phyloP scores from a whole-genome alignment of 768 basidiomycete genomes.

The Suillus variegatus region DNA sequence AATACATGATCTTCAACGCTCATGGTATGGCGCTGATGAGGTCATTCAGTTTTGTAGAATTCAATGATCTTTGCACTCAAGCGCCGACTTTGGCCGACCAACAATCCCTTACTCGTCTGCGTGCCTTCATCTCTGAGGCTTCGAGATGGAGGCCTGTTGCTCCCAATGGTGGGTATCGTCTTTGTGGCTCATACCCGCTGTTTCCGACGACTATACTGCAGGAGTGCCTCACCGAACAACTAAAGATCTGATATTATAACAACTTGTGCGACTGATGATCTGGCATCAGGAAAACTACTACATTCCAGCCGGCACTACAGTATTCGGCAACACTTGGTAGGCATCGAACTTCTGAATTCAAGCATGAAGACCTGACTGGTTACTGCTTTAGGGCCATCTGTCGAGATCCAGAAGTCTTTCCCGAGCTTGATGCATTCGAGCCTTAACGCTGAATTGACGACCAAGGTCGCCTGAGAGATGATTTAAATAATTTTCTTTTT shows the following conservation, averaged over 20 bases:
- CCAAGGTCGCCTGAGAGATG: not conserved
- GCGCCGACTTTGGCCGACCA: not conserved
- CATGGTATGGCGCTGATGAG: not conserved
- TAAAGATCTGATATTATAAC: not conserved
- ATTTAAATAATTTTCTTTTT: conserved; percentile 53
- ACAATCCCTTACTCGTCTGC: not conserved
- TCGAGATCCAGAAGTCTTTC: not conserved
- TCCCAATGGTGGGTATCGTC: not conserved
- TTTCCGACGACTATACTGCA: not conserved
- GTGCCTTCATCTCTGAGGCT: not conserved
- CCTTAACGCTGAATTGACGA: not conserved
- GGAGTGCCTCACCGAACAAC: not conserved
- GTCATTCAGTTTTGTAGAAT: not conserved
- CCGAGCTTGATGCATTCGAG: not conserved
- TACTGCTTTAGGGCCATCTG: conserved; percentile 2
- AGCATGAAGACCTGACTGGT: not conserved
- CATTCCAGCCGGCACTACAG: not conserved
- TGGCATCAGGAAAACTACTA: not conserved
- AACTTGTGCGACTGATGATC: not conserved
- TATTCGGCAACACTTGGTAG: conserved; percentile 21
- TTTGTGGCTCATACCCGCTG: not conserved
- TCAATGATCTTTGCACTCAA: not conserved
- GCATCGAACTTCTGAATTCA: no score
- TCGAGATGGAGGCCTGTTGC: not conserved
- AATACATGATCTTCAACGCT: not conserved